A percentile compares a stretch with the other conserved stretches of the same genome.
Evolutionary conservation across 441 rosid genomes (phyloP).

Genomic region (Erodium trifolium): DNA sequence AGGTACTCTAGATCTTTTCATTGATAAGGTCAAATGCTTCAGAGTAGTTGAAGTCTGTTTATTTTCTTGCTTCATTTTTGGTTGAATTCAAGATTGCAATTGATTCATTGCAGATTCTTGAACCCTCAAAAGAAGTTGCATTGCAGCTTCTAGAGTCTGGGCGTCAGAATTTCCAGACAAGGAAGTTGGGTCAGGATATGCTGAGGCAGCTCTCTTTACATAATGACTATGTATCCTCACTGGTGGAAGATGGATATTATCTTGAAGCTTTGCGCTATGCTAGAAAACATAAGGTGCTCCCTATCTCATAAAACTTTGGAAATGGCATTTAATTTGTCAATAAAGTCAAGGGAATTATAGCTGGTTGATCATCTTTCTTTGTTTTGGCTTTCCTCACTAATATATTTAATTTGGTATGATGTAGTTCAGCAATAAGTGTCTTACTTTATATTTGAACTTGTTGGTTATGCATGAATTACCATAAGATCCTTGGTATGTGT

Average conservation of each 20-base stretch:
- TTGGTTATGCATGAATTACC: background rate
- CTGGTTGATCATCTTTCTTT: slow-evolving; percentile 3
- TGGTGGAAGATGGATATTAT: slow-evolving; percentile 85
- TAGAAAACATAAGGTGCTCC: slow-evolving; percentile 71
- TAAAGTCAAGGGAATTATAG: background rate
- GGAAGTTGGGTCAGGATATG: slow-evolving; percentile 92
- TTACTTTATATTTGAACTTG: background rate
- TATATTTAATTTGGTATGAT: background rate
- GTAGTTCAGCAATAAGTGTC: background rate
- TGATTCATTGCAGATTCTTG: slow-evolving; percentile 53
- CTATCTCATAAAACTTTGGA: background rate
- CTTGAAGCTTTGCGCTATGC: slow-evolving; percentile 86
- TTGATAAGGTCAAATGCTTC: background rate
- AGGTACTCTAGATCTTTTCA: slow-evolving; percentile 39
- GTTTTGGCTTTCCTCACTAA: background rate
- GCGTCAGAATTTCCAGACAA: slow-evolving; percentile 47
- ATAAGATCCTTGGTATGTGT: background rate
- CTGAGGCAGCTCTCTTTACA: slow-evolving; percentile 82
- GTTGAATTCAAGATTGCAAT: slow-evolving; percentile 14
- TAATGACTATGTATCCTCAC: slow-evolving; percentile 63
- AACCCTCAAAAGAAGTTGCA: slow-evolving; percentile 96
- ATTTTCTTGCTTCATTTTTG: slow-evolving; percentile 3
- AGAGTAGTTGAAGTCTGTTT: slow-evolving; percentile 5
- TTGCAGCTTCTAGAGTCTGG: slow-evolving; percentile 82
- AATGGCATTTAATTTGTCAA: background rate